These are phyloP conservation scores for Monilinia fructicola DNA, from an alignment of 2,329 filamentous ascomycete genomes.

Conservation along the genomic window DNA sequence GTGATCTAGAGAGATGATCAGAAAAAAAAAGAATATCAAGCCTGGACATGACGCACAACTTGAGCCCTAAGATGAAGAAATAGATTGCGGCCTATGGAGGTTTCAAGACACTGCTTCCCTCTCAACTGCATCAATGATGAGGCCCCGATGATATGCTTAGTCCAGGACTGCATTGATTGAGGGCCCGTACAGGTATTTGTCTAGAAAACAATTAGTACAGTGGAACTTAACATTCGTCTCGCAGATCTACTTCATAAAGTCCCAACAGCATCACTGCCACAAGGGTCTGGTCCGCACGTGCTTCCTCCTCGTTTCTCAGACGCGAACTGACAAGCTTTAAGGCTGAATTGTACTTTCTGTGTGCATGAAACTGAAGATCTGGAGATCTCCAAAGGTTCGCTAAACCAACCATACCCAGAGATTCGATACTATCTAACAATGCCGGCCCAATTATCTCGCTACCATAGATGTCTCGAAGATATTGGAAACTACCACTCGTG, in stretches of 20 bases:
- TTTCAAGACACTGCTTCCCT: slow-evolving; percentile 49
- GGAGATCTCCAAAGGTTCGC: slow-evolving; percentile 33
- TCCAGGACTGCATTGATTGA: slow-evolving; percentile 52
- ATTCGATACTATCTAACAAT: slow-evolving; percentile 31
- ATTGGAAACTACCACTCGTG: slow-evolving; percentile 31
- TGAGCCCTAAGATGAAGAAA: slow-evolving; percentile 52
- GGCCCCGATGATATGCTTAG: slow-evolving; percentile 54
- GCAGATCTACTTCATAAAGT: slow-evolving; percentile 39
- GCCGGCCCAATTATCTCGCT: slow-evolving; percentile 47
- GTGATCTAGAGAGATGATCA: slow-evolving; percentile 46
- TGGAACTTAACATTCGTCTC: slow-evolving; percentile 47
- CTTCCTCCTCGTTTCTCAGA: slow-evolving; percentile 29
- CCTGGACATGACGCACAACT: slow-evolving; percentile 27
- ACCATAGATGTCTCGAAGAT: slow-evolving; percentile 37
- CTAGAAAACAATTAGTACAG: slow-evolving; percentile 35
- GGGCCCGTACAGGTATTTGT: slow-evolving; percentile 33
- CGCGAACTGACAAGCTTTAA: slow-evolving; percentile 28
- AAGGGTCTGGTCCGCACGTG: slow-evolving; percentile 35
- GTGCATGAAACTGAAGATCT: slow-evolving; percentile 26
- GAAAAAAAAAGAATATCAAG: slow-evolving; percentile 17
- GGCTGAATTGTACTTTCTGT: slow-evolving; percentile 31
- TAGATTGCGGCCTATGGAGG: slow-evolving; percentile 50
- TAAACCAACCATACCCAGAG: slow-evolving; percentile 34
- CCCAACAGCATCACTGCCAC: slow-evolving; percentile 35
- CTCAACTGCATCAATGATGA: slow-evolving; percentile 50